Evolutionary conservation across 1,139 yeast genomes (phyloP).

Genomic region (Scheffersomyces cryptocercus): DNA sequence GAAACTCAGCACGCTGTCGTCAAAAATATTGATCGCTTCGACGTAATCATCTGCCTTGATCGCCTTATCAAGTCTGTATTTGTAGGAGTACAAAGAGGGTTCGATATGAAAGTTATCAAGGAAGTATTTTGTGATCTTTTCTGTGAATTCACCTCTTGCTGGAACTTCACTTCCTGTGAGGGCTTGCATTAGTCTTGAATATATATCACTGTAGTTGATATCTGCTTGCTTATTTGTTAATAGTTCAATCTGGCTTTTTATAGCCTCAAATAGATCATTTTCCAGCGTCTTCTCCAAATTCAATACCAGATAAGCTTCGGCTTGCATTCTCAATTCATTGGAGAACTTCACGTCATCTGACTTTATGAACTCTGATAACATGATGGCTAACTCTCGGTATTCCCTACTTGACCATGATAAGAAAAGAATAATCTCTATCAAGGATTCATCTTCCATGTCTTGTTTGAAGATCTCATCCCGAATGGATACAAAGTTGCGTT

Average conservation of each 20-base stretch:
- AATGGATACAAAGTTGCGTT: constrained; percentile 12
- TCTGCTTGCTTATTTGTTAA: background rate
- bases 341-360: constrained; percentile 27
- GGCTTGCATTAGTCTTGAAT: constrained; percentile 19
- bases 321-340: constrained; percentile 20
- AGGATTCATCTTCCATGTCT: constrained; percentile 25
- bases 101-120: constrained; percentile 13
- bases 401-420: constrained; percentile 13
- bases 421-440: constrained; percentile 20
- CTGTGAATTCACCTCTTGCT: constrained; percentile 22
- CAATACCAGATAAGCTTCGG: constrained; percentile 12
- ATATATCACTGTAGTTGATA: constrained; percentile 12
- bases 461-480: constrained; percentile 20
- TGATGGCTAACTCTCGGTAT: constrained; percentile 6
- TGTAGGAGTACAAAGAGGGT: constrained; percentile 26
- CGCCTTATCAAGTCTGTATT: constrained; percentile 32
- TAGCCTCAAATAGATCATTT: constrained; percentile 8
- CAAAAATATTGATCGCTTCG: constrained; percentile 32
- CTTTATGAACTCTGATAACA: constrained; percentile 17
- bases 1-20: constrained; percentile 27
- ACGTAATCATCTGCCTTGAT: constrained; percentile 18
- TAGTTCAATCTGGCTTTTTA: constrained; percentile 6
- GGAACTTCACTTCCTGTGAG: constrained; percentile 16
- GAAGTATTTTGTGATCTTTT: constrained; percentile 16
- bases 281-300: constrained; percentile 5